These are phyloP conservation scores for Penicillium sp. DNA, from an alignment of 2,329 filamentous ascomycete genomes.

Conservation along the genomic window DNA sequence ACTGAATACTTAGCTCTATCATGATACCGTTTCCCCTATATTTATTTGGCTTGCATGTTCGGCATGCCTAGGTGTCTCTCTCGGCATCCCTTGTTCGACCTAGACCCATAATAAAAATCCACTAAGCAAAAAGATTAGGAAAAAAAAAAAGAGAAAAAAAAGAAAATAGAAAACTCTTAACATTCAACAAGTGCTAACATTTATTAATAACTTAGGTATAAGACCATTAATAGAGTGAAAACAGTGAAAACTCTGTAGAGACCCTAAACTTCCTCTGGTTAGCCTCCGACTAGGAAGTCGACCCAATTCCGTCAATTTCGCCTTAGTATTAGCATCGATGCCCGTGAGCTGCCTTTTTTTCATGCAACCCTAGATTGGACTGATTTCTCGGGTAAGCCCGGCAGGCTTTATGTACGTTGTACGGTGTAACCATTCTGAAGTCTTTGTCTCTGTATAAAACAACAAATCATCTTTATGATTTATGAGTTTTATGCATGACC, in stretches of 20 bases:
- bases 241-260: neutral
- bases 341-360: neutral
- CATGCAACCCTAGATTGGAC: neutral
- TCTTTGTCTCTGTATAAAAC: neutral
- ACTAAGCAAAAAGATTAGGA: slow-evolving; percentile 10
- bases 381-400: neutral
- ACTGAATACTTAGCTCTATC: neutral
- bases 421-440: neutral
- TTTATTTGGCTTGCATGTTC: neutral
- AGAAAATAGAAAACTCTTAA: slow-evolving; percentile 15
- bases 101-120: slow-evolving; percentile 8
- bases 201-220: neutral
- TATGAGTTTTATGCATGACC: too few relatives aligned
- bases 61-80: neutral
- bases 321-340: neutral
- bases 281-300: neutral
- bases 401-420: neutral
- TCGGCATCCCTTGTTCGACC: slow-evolving; percentile 10
- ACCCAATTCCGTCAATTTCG: neutral
- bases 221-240: slow-evolving; percentile 3
- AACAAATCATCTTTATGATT: neutral
- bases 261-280: neutral
- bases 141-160: slow-evolving; percentile 16
- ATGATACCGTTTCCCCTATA: neutral
- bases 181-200: neutral